These are phyloP conservation scores for Fusarium proliferatum DNA, from an alignment of 2,329 filamentous ascomycete species.

Conservation along the genomic window DNA sequence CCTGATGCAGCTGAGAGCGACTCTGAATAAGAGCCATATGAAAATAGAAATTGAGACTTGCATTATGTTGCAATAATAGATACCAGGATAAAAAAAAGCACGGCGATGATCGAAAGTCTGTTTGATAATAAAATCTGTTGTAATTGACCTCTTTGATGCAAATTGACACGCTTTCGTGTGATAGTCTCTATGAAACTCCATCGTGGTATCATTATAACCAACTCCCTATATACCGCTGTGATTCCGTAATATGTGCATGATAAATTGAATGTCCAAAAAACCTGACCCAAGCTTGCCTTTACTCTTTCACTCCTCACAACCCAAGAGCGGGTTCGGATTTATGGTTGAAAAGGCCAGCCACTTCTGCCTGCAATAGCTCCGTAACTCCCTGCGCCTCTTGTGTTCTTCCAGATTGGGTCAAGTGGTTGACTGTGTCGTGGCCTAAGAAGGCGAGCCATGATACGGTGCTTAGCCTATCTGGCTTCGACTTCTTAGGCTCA, in stretches of 20 bases:
- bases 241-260: slow-evolving; percentile 25
- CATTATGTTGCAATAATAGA: slow-evolving; percentile 29
- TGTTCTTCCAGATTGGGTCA: slow-evolving; percentile 54
- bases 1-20: slow-evolving; percentile 52
- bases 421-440: slow-evolving; percentile 59
- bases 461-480: slow-evolving; percentile 47
- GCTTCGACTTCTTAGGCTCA: slow-evolving; percentile 43
- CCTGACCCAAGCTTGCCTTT: neutral
- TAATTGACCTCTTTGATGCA: neutral
- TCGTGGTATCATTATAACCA: slow-evolving; percentile 29
- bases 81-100: slow-evolving; percentile 34
- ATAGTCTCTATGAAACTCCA: slow-evolving; percentile 5
- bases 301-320: neutral
- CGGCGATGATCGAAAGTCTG: slow-evolving; percentile 9
- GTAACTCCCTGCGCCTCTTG: slow-evolving; percentile 56
- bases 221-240: slow-evolving; percentile 7
- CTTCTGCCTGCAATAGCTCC: slow-evolving; percentile 51
- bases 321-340: slow-evolving; percentile 39
- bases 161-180: slow-evolving; percentile 1
- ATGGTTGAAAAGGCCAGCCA: slow-evolving; percentile 46
- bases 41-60: slow-evolving; percentile 26
- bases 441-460: slow-evolving; percentile 55
- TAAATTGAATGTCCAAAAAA: neutral
- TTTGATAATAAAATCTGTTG: slow-evolving; percentile 7
- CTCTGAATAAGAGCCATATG: slow-evolving; percentile 41